A percentile compares a stretch with the other conserved stretches of the same genome.
Conservation (phyloP, 495 filamentous ascomycete species). For the Cladorrhinum samala region DNA sequence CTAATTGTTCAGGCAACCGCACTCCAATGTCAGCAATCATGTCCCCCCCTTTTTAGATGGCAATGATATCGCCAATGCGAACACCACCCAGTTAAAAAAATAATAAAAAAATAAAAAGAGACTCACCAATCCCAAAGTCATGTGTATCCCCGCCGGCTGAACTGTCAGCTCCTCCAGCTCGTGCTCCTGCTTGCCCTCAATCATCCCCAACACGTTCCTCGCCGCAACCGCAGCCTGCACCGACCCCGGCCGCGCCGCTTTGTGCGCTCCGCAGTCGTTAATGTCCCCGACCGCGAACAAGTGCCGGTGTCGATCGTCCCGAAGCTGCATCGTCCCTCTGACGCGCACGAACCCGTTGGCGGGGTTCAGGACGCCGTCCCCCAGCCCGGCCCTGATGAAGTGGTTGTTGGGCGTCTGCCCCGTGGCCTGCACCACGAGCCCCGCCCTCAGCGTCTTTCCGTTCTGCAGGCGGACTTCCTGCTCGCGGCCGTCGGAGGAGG, state of each 20-base stretch:
- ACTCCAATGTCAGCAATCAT: neutral
- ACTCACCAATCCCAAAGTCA: constrained; percentile 49
- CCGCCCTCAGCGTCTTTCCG: constrained; percentile 9
- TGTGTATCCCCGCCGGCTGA: constrained; percentile 39
- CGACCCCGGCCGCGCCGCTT: constrained; percentile 47
- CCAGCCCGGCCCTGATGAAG: constrained; percentile 34
- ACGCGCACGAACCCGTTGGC: constrained; percentile 46
- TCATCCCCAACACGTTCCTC: constrained; percentile 47
- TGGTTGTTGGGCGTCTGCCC: constrained; percentile 46
- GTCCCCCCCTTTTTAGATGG: neutral
- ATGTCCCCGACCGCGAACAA: constrained; percentile 57
- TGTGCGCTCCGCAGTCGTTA: constrained; percentile 50
- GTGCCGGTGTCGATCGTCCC: constrained; percentile 20
- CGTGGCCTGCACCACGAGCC: constrained; percentile 27
- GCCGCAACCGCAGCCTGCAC: constrained; percentile 50
- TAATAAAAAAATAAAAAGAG: neutral
- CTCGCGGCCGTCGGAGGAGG: constrained; percentile 2
- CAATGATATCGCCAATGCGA: too few relatives aligned
- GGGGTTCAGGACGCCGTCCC: constrained; percentile 30
- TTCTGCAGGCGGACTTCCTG: constrained; percentile 11
- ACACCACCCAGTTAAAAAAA: too few relatives aligned
- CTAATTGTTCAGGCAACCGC: constrained; percentile 27
- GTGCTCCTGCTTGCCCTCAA: constrained; percentile 21
- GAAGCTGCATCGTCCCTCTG: constrained; percentile 46
- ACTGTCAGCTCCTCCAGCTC: constrained; percentile 34